Evolutionary conservation across 2,329 filamentous ascomycete species (phyloP), one percentile per base, ranked within the genome.

Genomic region (Lachnellula subtilissima): DNA sequence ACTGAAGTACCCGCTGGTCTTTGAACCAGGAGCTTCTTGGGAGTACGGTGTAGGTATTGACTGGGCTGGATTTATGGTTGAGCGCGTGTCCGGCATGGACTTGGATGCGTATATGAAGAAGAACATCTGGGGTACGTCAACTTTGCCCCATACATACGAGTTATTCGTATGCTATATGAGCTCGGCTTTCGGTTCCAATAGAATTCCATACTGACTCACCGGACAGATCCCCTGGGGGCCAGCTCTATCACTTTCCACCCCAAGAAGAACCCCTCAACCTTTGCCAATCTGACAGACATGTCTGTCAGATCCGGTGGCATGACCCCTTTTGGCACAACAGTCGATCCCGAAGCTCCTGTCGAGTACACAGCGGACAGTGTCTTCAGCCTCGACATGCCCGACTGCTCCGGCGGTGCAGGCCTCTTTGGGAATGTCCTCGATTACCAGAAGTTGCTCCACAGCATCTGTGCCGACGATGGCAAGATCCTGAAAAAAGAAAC

Each of bases 1-100:
- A 9, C 54, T 46, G 22, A 52, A 43, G 12, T 55, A 49, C 6
- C 84, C 85, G 0, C 70, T 89, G 14, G 67, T 87, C 0, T 84
- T 85, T 60, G 84, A 87, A 60, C 85, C 86, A 0, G 85, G 85
- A 0, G 76, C 78, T 23, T 73, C 73, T 3, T 88, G 82, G 80
- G 76, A 82, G 55, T 87, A 88, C 22, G 75, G 79, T 2, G 72
- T 72, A 6, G 68, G 69, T 11, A 70, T 83, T 7, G 80, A 83
- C 62, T 84, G 79, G 80, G 80, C 77, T 0, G 80, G 81, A 2
- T 64, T 79, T 2, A 71, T 74, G 0, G 64, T 83, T 0, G 75
- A 81, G 61, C 73, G 80, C 9, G 55, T 64, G 46, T 57, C 57
- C n/a, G 45, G 28, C 35, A 55, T 58, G 0, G 56, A 58, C 3